Conservation (phyloP, 495 filamentous ascomycete species). For the Podospora appendiculata region DNA sequence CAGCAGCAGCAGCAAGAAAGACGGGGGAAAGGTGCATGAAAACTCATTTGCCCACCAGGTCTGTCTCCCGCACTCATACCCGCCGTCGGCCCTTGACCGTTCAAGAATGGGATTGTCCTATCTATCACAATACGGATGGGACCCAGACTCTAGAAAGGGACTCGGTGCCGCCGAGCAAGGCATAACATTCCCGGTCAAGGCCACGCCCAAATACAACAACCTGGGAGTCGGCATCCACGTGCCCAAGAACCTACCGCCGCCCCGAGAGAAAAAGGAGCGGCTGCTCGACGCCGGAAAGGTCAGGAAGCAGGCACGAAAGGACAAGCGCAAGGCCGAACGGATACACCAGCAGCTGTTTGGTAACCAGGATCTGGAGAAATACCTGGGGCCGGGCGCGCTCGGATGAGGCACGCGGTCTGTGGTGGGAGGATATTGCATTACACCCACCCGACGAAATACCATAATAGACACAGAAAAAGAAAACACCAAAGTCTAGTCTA, state of each 20-base stretch:
- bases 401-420: background rate
- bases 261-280: slow-evolving; percentile 40
- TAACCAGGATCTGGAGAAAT: slow-evolving; percentile 61
- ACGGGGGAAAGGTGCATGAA: slow-evolving; percentile 45
- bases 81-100: slow-evolving; percentile 79
- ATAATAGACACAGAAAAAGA: too few species aligned
- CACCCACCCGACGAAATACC: too few species aligned
- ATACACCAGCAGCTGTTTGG: slow-evolving; percentile 60
- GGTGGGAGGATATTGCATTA: too few species aligned
- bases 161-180: slow-evolving; percentile 68
- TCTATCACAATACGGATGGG: slow-evolving; percentile 76
- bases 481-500: too few species aligned
- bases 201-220: slow-evolving; percentile 63
- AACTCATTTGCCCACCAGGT: slow-evolving; percentile 75
- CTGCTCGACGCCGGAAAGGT: slow-evolving; percentile 66
- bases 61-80: slow-evolving; percentile 70
- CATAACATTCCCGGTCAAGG: slow-evolving; percentile 66
- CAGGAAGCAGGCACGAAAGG: slow-evolving; percentile 50
- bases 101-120: slow-evolving; percentile 65
- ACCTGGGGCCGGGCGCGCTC: slow-evolving; percentile 46
- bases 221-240: slow-evolving; percentile 58
- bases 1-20: background rate
- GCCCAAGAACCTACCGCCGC: slow-evolving; percentile 28
- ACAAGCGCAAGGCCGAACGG: slow-evolving; percentile 54
- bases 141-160: slow-evolving; percentile 69